A percentile compares a stretch with the other conserved stretches of the same genome.
Evolutionary conservation across 306 rosid species (phyloP).

Genomic region (Lupinus albus): DNA sequence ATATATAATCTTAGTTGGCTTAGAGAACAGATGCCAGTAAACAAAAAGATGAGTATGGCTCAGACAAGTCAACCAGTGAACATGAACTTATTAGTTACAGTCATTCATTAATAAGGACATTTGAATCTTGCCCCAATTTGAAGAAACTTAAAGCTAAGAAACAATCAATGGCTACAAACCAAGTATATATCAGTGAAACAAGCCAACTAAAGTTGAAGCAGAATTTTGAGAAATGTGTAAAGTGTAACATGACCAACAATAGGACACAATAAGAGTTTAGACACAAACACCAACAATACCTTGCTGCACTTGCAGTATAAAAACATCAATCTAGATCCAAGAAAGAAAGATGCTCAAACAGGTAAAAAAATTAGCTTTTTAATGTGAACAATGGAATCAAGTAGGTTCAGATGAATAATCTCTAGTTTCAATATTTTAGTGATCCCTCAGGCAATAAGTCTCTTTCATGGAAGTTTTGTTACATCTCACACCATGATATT

Average conservation of each 20-base stretch:
- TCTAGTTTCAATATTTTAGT: not conserved
- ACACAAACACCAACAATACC: constrained; percentile 6
- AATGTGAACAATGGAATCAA: not conserved
- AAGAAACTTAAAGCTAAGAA: not conserved
- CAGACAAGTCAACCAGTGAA: not conserved
- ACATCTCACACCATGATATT: not conserved
- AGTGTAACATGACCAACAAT: no score
- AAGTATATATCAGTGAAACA: not conserved
- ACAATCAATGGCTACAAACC: not conserved
- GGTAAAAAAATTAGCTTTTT: not conserved
- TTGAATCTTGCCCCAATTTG: constrained; percentile 1
- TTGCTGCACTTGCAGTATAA: constrained; percentile 5
- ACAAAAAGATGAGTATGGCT: not conserved
- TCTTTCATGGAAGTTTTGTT: not conserved
- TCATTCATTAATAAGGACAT: not conserved
- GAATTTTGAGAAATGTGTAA: not conserved
- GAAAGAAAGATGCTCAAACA: not conserved
- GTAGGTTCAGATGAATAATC: not conserved
- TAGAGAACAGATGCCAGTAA: constrained; percentile 9
- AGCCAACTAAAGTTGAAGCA: not conserved
- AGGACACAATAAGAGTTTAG: not conserved
- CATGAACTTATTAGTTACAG: not conserved
- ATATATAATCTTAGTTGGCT: not conserved
- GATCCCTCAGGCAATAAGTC: not conserved
- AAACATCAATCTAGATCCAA: not conserved